Evolutionary conservation across 768 basidiomycete genomes (phyloP).

Genomic region (Tulasnella sp.): DNA sequence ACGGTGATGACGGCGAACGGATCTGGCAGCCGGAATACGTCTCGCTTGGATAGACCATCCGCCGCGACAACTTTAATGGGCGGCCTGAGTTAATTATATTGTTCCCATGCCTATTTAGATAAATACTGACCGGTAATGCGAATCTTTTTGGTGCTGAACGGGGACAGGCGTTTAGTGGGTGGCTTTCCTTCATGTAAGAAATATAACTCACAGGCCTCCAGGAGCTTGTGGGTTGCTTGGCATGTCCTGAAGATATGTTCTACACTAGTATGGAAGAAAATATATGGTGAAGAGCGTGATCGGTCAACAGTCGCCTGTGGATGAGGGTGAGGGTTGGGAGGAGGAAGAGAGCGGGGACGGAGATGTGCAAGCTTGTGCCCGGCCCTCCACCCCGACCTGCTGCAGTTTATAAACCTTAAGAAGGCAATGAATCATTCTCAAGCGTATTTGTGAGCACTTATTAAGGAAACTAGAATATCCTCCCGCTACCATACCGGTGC

Average conservation of each 20-base stretch:
- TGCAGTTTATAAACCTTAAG: too few species aligned
- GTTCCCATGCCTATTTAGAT: neutral
- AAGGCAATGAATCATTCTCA: too few species aligned
- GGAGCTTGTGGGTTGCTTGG: conserved; percentile 13
- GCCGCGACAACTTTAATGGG: conserved; percentile 76
- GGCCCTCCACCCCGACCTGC: too few species aligned
- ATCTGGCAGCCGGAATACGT: conserved; percentile 93
- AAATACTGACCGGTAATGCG: conserved; percentile 18
- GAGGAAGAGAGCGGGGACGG: too few species aligned
- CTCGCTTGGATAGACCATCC: conserved; percentile 85
- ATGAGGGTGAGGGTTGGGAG: too few species aligned
- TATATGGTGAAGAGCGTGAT: too few species aligned
- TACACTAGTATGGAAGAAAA: neutral
- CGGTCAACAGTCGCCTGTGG: too few species aligned
- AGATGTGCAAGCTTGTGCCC: too few species aligned
- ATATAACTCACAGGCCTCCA: conserved; percentile 12
- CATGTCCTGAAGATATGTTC: neutral
- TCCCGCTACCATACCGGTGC: too few species aligned
- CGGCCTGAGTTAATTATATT: neutral
- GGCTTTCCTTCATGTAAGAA: neutral
- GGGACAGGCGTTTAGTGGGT: neutral
- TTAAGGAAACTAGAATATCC: too few species aligned
- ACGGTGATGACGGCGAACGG: conserved; percentile 98
- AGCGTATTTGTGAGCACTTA: too few species aligned
- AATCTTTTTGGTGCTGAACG: conserved; percentile 18